These are phyloP conservation scores for Hymenoscyphus infarciens DNA, from an alignment of 2,329 filamentous ascomycete genomes.

Conservation along the genomic window DNA sequence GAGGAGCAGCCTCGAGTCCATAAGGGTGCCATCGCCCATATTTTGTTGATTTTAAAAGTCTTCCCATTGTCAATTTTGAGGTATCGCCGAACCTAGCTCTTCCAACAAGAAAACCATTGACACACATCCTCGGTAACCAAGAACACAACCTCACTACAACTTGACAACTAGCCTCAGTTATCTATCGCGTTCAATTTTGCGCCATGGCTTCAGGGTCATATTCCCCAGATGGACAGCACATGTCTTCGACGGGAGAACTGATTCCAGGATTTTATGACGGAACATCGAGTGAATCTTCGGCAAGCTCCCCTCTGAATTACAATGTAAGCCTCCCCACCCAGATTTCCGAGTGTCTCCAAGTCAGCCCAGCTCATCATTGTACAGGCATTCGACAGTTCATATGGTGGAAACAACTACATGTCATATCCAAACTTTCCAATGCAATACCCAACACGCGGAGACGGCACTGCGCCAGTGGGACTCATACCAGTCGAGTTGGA, in stretches of 20 bases:
- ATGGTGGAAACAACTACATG: slow-evolving; percentile 28
- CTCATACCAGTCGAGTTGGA: slow-evolving; percentile 35
- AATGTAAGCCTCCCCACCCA: slow-evolving; percentile 24
- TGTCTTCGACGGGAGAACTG: slow-evolving; percentile 28
- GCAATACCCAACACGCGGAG: slow-evolving; percentile 29
- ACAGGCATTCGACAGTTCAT: slow-evolving; percentile 30
- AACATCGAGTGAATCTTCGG: slow-evolving; percentile 34
- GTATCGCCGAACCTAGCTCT: neutral
- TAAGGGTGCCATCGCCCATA: slow-evolving; percentile 6
- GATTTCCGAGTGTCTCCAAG: neutral
- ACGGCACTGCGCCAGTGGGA: slow-evolving; percentile 27
- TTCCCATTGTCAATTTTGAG: neutral
- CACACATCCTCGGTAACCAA: neutral
- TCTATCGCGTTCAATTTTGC: neutral
- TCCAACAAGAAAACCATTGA: neutral
- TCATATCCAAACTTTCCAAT: slow-evolving; percentile 32
- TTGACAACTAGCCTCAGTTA: neutral
- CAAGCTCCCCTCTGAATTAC: slow-evolving; percentile 32
- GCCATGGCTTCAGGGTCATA: slow-evolving; percentile 30
- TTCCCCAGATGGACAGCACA: slow-evolving; percentile 15
- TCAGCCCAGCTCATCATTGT: slow-evolving; percentile 12
- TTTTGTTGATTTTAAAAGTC: slow-evolving; percentile 2
- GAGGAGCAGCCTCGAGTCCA: slow-evolving; percentile 8
- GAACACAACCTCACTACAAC: neutral
- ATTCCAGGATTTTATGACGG: slow-evolving; percentile 30